Evolutionary conservation across 2,329 filamentous ascomycete species (phyloP).

Genomic region (Drechmeria coniospora): DNA sequence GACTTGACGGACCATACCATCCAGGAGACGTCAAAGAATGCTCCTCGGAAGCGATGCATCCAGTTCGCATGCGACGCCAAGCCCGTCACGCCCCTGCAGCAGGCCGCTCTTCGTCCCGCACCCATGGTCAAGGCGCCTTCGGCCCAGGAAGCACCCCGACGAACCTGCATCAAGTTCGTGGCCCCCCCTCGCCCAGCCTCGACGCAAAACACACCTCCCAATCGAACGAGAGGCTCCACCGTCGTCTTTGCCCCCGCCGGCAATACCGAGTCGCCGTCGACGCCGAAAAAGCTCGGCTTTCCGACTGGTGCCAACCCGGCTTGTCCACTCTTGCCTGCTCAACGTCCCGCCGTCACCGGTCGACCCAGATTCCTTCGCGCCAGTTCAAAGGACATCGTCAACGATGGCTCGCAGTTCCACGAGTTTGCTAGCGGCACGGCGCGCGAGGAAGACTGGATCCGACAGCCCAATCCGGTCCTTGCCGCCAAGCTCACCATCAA

Average conservation of each 20-base stretch:
- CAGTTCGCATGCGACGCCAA: constrained; percentile 75
- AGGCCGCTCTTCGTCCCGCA: constrained; percentile 17
- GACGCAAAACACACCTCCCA: constrained; percentile 22
- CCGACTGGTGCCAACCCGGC: constrained; percentile 9
- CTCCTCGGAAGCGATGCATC: constrained; percentile 67
- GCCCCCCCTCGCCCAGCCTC: constrained; percentile 42
- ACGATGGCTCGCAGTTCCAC: constrained; percentile 56
- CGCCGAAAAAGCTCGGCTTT: constrained; percentile 14
- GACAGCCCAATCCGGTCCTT: constrained; percentile 47
- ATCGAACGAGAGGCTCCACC: constrained; percentile 5
- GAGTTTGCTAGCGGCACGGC: constrained; percentile 77
- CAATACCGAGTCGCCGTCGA: constrained; percentile 14
- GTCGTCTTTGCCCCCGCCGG: constrained; percentile 5
- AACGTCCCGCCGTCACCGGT: constrained; percentile 7
- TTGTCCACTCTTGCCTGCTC: constrained; percentile 7
- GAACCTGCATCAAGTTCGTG: constrained; percentile 60
- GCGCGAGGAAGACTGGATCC: constrained; percentile 83
- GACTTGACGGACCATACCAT: constrained; percentile 16
- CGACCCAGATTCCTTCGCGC: constrained; percentile 34
- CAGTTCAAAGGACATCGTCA: constrained; percentile 31
- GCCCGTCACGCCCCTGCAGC: constrained; percentile 30
- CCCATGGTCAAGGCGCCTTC: constrained; percentile 17
- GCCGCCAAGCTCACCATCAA: constrained; percentile 67
- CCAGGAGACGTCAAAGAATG: constrained; percentile 21
- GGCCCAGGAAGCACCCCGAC: constrained; percentile 28